Evolutionary conservation across 192 early-diverging fungal genomes (phyloP).

Genomic region (Entophlyctis luteolus): DNA sequence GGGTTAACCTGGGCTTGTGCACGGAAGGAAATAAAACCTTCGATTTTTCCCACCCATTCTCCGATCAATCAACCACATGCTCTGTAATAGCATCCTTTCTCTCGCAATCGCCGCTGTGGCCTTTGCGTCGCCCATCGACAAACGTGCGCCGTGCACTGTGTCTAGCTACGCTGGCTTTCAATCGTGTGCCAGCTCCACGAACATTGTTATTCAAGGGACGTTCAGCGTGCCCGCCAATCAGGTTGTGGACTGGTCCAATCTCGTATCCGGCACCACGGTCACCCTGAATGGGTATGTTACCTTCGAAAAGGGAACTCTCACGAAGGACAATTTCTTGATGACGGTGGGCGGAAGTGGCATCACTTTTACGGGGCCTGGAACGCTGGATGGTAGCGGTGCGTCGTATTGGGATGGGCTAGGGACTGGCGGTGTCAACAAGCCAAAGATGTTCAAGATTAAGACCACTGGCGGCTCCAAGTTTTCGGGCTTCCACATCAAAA

Average conservation of each 20-base stretch:
- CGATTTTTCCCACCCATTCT: too few relatives aligned
- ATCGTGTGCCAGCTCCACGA: neutral
- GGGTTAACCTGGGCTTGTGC: too few relatives aligned
- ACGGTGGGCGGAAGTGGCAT: conserved; percentile 40
- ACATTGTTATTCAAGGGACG: neutral
- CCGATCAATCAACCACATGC: too few relatives aligned
- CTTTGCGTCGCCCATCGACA: too few relatives aligned
- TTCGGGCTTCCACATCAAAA: too few relatives aligned
- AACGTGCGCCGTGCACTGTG: neutral
- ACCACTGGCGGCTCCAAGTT: conserved; percentile 43
- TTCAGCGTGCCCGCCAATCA: neutral
- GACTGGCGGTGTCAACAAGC: conserved; percentile 40
- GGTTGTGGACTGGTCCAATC: neutral
- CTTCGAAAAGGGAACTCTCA: neutral
- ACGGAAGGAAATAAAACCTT: too few relatives aligned
- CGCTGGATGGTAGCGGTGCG: too few relatives aligned
- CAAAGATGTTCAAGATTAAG: conserved; percentile 22
- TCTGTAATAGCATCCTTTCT: too few relatives aligned
- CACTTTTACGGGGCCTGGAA: neutral
- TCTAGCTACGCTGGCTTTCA: neutral
- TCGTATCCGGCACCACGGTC: neutral
- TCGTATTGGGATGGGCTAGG: too few relatives aligned
- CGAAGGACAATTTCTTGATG: conserved; percentile 23
- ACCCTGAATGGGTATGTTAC: neutral
- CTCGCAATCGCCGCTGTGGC: too few relatives aligned